Evolutionary conservation across 176 grass and related monocot genomes (phyloP).

Genomic region (Eremochloa ophiuroides): DNA sequence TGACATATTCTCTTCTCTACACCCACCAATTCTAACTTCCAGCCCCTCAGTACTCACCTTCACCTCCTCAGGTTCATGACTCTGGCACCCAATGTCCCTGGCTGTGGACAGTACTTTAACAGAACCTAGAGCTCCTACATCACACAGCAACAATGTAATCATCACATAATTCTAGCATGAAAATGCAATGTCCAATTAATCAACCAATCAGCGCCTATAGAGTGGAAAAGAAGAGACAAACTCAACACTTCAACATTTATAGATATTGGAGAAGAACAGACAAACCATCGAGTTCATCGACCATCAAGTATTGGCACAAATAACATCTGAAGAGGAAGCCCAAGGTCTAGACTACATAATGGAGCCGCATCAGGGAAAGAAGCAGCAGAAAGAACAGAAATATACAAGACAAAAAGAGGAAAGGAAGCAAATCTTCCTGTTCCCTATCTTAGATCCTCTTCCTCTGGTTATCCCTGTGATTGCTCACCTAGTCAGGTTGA

Average conservation of each 20-base stretch:
- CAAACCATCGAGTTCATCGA: not conserved
- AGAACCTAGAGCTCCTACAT: constrained; percentile 45
- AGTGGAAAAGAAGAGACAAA: not conserved
- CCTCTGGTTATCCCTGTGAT: too few relatives aligned
- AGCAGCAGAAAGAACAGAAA: not conserved
- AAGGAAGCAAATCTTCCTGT: not conserved
- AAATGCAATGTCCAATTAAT: not conserved
- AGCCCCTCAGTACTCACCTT: constrained; percentile 38
- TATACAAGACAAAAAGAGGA: not conserved
- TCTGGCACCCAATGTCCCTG: constrained; percentile 69
- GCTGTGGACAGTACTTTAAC: constrained; percentile 76
- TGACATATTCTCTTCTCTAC: constrained; percentile 47
- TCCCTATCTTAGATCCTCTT: not conserved
- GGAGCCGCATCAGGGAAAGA: not conserved
- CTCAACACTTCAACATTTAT: not conserved
- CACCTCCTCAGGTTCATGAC: constrained; percentile 31
- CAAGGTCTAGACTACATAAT: not conserved
- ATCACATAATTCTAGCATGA: not conserved
- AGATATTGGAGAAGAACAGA: too few relatives aligned
- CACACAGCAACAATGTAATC: not conserved
- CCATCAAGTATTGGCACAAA: not conserved
- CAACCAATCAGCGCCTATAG: not conserved
- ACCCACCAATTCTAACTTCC: constrained; percentile 39
- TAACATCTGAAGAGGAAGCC: not conserved
- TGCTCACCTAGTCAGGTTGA: not conserved